These are phyloP conservation scores for Orbilia oligospora DNA, from an alignment of 2,329 filamentous ascomycete genomes.

Conservation along the genomic window DNA sequence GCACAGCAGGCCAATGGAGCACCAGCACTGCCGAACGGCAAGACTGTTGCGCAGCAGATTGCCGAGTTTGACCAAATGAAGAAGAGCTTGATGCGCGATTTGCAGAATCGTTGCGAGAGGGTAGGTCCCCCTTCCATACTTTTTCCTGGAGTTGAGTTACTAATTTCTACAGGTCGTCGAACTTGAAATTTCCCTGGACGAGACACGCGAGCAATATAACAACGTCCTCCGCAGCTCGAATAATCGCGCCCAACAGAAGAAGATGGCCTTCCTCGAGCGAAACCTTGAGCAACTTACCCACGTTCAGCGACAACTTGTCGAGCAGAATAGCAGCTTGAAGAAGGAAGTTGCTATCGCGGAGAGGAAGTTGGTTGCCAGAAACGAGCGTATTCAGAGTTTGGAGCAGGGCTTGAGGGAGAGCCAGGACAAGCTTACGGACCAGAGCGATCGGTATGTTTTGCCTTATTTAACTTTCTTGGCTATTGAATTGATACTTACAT, in stretches of 20 bases:
- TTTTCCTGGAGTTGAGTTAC: constrained; percentile 1
- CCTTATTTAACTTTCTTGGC: constrained; percentile 30
- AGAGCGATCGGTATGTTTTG: constrained; percentile 89
- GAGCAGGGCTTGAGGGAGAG: constrained; percentile 94
- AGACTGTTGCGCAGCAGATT: constrained; percentile 97
- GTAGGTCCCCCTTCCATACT: constrained; percentile 66
- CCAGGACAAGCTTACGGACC: constrained; percentile 97
- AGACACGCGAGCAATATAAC: constrained; percentile 99
- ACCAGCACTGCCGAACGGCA: constrained; percentile 77
- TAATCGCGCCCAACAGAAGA: constrained; percentile 99
- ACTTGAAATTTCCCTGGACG: constrained; percentile 96
- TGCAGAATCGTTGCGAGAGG: constrained; percentile 97
- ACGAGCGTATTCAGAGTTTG: constrained; percentile 95
- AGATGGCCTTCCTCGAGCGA: constrained; percentile 99
- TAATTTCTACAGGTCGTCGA: constrained; percentile 76
- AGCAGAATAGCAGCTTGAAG: constrained; percentile 97
- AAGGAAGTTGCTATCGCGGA: constrained; percentile 99
- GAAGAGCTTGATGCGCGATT: constrained; percentile 98
- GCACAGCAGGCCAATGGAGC: constrained; percentile 74
- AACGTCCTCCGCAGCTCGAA: constrained; percentile 96
- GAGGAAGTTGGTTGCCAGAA: constrained; percentile 94
- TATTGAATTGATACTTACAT: constrained; percentile 45
- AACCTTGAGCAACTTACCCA: constrained; percentile 98
- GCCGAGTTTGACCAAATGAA: constrained; percentile 99
- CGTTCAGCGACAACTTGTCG: constrained; percentile 95